Percentiles rank a stretch among this genome's conserved stretches.
phyloP scores from a whole-genome alignment of 768 basidiomycete species.

The Kondoa malvinella region DNA sequence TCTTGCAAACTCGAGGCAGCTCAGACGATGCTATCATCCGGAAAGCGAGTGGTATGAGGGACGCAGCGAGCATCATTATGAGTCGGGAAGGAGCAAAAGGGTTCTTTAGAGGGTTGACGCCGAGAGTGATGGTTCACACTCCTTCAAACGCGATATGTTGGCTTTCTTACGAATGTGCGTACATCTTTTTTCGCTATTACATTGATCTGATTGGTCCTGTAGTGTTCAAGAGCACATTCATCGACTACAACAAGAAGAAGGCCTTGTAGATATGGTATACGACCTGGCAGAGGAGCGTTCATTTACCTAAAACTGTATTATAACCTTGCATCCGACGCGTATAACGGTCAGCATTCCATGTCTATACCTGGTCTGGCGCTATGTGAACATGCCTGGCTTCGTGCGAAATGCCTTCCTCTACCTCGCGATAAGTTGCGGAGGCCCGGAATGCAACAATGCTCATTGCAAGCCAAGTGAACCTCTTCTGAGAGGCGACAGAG shows the following conservation, averaged over 20 bases:
- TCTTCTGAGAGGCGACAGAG: too few species aligned
- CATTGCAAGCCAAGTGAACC: too few species aligned
- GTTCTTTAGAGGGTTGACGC: constrained; percentile 70
- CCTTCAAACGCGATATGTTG: constrained; percentile 94
- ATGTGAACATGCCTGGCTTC: too few species aligned
- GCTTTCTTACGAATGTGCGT: constrained; percentile 29
- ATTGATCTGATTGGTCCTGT: background rate
- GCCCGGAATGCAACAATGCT: too few species aligned
- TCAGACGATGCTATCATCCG: constrained; percentile 71
- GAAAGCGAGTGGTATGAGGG: constrained; percentile 60
- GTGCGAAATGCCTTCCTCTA: too few species aligned
- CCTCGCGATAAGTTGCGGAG: too few species aligned
- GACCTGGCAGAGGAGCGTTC: too few species aligned
- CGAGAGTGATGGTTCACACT: constrained; percentile 83
- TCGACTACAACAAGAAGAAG: background rate
- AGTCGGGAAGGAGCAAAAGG: constrained; percentile 66
- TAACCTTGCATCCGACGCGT: too few species aligned
- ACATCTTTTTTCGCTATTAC: background rate
- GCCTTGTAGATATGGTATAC: too few species aligned
- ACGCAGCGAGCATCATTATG: constrained; percentile 80
- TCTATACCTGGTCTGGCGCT: too few species aligned
- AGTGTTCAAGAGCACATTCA: constrained; percentile 4
- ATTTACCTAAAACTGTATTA: too few species aligned
- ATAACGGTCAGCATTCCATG: too few species aligned
- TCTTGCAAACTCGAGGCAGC: constrained; percentile 86